Evolutionary conservation across 2,329 filamentous ascomycete species (phyloP), one percentile per base, ranked within the genome.

Genomic region (Pseudocercospora crystallina): DNA sequence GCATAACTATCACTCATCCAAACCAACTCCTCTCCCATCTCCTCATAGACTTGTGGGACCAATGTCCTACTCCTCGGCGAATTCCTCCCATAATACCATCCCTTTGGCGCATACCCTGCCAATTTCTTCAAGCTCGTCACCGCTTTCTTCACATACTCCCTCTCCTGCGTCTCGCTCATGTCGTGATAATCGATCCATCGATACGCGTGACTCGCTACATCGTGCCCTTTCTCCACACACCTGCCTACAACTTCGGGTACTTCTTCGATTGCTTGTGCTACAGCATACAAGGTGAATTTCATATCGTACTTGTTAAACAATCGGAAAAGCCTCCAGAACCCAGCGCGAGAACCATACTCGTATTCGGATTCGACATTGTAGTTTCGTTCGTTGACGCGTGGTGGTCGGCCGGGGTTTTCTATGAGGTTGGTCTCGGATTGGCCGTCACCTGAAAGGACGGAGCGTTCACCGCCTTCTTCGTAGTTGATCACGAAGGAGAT

Each of bases 1-100:
- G 77, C 76, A 53, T 81, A 82, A 0, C 72, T 72, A 54, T 82
- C 79, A 12, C 68, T 70, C 14, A 72, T 69, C 76, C 77, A 82
- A 0, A 78, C 63, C 0, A 81, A 70, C 45, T 73, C 70, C 48
- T 76, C 72, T 3, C 76, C 77, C 69, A 80, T 73, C 60, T 81
- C 78, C 56, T 77, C 72, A 60, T 77, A 80, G 3, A 77, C 74
- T 56, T 75, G 71, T 34, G 73, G 75, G 1, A 81, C 70, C 11
- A 80, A 63, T 15, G 73, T 72, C 14, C 73, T 65, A 12, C 71
- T 73, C 31, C 76, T 73, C 1, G 77, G 74, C 11, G 71, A 75
- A 3, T 64, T 65, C 0, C 76, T 70, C 0, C 77, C 77, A 49
- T 77, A 77, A 65, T 79, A 80, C 75, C 76, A 79, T 0, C 77